Base-by-base conservation (phyloP, 345 rosid species). In the Eucalyptus polybractea region DNA sequence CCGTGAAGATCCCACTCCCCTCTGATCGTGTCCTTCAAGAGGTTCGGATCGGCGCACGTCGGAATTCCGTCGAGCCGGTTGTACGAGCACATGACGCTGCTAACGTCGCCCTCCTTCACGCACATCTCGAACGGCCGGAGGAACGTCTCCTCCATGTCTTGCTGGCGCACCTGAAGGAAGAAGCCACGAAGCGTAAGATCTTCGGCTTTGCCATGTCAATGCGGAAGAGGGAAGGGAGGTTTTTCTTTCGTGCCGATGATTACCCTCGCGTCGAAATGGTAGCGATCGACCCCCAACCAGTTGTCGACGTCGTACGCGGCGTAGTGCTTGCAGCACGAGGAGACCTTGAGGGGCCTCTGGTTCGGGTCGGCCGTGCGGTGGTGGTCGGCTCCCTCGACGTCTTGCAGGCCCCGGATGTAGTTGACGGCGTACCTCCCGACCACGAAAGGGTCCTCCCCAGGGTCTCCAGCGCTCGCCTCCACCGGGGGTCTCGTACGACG, bases 1-100 rank as follows among this genome's bases (percentile, higher is more conserved):
- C 97, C 97, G 33, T 93, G 93, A 10, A 95, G 93, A 87, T 88
- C 90, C 97, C 98, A 95, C 12, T 93, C 91, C 56, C 88, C 91
- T 91, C 94, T 89, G 8, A 94, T 83, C 4, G 90, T 92, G 21
- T 93, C 89, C 33, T 89, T 91, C 67, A 93, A 80, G 8, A 94
- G 91, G 65, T 91, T 89, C 1, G 92, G 90, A 88, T 94, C 95
- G 42, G 94, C 93, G 50, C 95, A 94, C 9, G 94, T 90, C 3
- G 95, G 95, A 33, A 93, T 85, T 27, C 93, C 94, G 51, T 94
- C 92, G 16, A 93, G 93, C 4, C 90, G 89, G 62, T 93, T 94
- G 50, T 91, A 94, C 50, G 95, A 94, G 88, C 95, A 94, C 94
- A 92, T 92, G 12, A 93, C 88, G 65, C 95, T 94, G 69, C 94